Evolutionary conservation across 2,329 filamentous ascomycete genomes (phyloP), one percentile per base, ranked within the genome.

Genomic region (Aureobasidium namibiae): DNA sequence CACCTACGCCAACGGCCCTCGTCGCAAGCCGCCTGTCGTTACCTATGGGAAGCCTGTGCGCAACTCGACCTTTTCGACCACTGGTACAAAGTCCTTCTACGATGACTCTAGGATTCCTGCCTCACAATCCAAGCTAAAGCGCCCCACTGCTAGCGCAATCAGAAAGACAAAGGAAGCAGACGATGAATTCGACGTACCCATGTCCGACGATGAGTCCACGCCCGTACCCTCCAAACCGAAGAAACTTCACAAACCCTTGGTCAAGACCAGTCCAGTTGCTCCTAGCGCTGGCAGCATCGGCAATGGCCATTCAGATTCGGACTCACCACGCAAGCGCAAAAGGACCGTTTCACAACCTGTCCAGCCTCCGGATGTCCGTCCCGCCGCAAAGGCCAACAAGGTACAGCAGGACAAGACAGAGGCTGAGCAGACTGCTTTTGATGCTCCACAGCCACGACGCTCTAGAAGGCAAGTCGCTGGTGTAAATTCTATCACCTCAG

Each of bases 101-200:
- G 52, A 54, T 42, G 41, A 60, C 7, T 29, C n/a, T 1, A 36
- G 31, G 4, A 42, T 23, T 4, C n/a, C 24, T 16, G 10, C 42
- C n/a, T 34, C 53, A 7, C 31, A 29, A 24, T 57, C 54, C 33
- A 57, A 57, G 26, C 38, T 57, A n/a, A 57, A 57, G 33, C 54
- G 54, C 4, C 41, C 42, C 3, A 38, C 54, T 13, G 18, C 38
- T 26, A 36, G 33, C n/a, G 11, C 42, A 9, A 21, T 23, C 41
- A 46, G 42, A 31, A 57, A 31, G 34, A 18, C 33, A 4, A 26
- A 48, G 21, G 26, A 18, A 23, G 34, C 44, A 36, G 39, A 62
- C 16, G 69, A 71, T 38, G 64, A 74, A 18, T 79, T 76, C 64
- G 76, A 79, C 61, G 70, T 78, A 21, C 75, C 76, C 4, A 72